Evolutionary conservation across 257 asterid genomes (phyloP), one percentile per base, ranked within the genome.

Genomic region (Scutellaria barbata): DNA sequence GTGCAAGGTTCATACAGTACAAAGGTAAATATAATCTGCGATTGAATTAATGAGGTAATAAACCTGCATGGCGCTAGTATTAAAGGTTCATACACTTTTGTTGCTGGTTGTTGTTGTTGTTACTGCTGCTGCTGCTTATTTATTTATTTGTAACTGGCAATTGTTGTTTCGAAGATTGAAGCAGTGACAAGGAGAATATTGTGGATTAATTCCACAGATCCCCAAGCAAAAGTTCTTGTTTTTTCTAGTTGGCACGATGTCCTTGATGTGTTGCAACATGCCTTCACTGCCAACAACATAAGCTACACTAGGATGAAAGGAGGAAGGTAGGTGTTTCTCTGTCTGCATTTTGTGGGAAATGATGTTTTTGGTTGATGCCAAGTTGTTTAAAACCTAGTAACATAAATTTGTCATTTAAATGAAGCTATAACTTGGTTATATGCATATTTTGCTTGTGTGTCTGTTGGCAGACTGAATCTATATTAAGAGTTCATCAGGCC

Each of bases 161-260:
- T 46, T 69, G 59, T 56, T 13, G 53, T 43, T 77, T 58, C 35
- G 70, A 69, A 94, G 99, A 91, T 94, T 75, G 96, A 91, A 83
- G 99, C 96, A 35, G 92, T 94, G 71, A 84, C 96, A 6, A 86
- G 96, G 85, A 89, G 97, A 83, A 94, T 94, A 71, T 81, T 94
- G 73, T 84, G 90, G 88, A 91, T 91, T 76, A 75, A 68, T 73
- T 81, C 92, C 54, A 66, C 77, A 3, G 86, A 91, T 72, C 89
- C 90, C 18, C 70, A 40, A 6, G 88, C 88, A 42, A 94, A 91
- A 81, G 76, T 89, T 68, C 92, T 94, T 63, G 96, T 94, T 66
- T 91, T 94, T 57, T 87, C 96, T 61, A 94, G 97, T 80, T 94
- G 99, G 99, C 85, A 86, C 71, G 99, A 94, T 77, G 99, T 91